Conservation (phyloP, 2,329 filamentous ascomycete species). For the Cladosporium austrohemisphaericum region DNA sequence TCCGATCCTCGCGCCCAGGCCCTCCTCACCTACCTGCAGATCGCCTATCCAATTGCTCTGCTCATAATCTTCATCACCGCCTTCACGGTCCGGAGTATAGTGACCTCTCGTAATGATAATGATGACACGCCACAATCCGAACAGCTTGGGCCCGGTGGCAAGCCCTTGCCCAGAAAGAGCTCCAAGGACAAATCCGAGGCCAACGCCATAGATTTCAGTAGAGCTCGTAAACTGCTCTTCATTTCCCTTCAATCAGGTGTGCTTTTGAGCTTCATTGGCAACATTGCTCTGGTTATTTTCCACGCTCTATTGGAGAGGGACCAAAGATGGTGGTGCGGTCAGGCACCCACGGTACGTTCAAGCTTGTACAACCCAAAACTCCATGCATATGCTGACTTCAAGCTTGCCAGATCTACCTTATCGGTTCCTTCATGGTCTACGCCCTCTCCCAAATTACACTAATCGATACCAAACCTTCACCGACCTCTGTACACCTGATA, state of each 20-base stretch:
- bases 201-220: slow-evolving; percentile 58
- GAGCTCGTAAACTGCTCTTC: slow-evolving; percentile 67
- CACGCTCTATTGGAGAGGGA: slow-evolving; percentile 67
- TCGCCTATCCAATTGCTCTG: slow-evolving; percentile 61
- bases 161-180: slow-evolving; percentile 70
- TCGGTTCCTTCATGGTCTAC: slow-evolving; percentile 82
- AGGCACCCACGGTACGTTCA: slow-evolving; percentile 65
- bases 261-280: slow-evolving; percentile 70
- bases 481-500: slow-evolving; percentile 72
- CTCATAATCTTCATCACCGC: slow-evolving; percentile 61
- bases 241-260: slow-evolving; percentile 69
- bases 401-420: slow-evolving; percentile 76
- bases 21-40: slow-evolving; percentile 50
- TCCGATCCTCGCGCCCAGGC: slow-evolving; percentile 40
- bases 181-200: slow-evolving; percentile 40
- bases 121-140: slow-evolving; percentile 35
- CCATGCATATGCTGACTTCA: slow-evolving; percentile 22
- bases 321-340: slow-evolving; percentile 76
- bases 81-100: slow-evolving; percentile 60
- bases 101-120: slow-evolving; percentile 46
- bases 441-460: slow-evolving; percentile 81
- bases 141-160: slow-evolving; percentile 77
- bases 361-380: no score
- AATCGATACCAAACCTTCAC: slow-evolving; percentile 76
- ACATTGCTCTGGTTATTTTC: slow-evolving; percentile 67